phyloP scores from a whole-genome alignment of 306 rosid genomes.

The Acmispon strigosus region DNA sequence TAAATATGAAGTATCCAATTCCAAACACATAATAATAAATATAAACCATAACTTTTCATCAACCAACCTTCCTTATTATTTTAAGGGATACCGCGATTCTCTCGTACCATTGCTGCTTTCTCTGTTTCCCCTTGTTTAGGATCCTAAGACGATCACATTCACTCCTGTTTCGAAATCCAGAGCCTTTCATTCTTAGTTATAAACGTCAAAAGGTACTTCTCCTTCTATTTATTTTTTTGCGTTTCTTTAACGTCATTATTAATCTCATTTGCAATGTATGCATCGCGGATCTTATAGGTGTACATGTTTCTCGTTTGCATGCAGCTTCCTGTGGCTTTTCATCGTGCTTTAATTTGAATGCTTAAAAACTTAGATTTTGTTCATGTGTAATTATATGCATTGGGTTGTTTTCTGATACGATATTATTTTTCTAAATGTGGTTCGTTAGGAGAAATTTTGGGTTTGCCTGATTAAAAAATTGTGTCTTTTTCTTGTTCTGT shows the following conservation, averaged over 20 bases:
- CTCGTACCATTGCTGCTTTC: too few species aligned
- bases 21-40: too few species aligned
- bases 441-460: constrained; percentile 22
- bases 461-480: neutral
- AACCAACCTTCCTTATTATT: too few species aligned
- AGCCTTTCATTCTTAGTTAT: constrained; percentile 17
- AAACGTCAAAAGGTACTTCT: neutral
- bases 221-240: neutral
- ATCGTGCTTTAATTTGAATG: constrained; percentile 6
- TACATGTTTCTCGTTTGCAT: constrained; percentile 22
- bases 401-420: neutral
- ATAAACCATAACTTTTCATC: too few species aligned
- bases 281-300: neutral
- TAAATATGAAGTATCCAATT: too few species aligned
- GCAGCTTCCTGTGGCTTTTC: constrained; percentile 26
- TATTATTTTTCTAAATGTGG: neutral
- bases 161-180: neutral
- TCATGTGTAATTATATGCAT: constrained; percentile 20
- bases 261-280: neutral
- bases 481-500: too few species aligned
- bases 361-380: too few species aligned
- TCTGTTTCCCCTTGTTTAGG: neutral
- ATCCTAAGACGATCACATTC: neutral
- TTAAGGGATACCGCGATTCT: too few species aligned
- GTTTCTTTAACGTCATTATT: neutral